Evolutionary conservation across 306 rosid species (phyloP).

Genomic region (Dalbergia cochinchinensis): DNA sequence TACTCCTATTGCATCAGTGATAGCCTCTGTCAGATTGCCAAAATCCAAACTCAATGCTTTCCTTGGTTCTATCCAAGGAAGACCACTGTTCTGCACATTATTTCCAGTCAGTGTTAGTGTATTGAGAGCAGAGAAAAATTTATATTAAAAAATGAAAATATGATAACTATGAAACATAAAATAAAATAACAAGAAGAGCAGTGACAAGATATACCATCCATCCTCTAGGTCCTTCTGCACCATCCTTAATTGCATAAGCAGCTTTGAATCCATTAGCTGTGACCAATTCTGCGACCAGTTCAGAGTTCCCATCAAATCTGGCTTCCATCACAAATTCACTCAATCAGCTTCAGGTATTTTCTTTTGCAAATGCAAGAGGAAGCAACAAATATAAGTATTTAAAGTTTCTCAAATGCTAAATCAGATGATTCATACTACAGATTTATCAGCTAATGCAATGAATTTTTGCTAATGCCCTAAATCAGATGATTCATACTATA

Average conservation of each 20-base stretch:
- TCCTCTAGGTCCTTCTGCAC: constrained; percentile 97
- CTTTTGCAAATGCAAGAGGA: constrained; percentile 37
- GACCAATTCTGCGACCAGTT: constrained; percentile 93
- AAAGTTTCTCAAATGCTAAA: neutral
- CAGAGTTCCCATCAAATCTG: constrained; percentile 97
- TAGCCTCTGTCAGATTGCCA: constrained; percentile 68
- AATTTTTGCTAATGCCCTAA: neutral
- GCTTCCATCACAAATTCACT: constrained; percentile 80
- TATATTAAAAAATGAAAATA: neutral
- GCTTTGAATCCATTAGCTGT: constrained; percentile 91
- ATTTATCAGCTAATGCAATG: neutral
- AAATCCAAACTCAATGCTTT: constrained; percentile 67
- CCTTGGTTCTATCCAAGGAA: constrained; percentile 81
- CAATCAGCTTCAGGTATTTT: constrained; percentile 60
- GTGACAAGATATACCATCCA: constrained; percentile 74
- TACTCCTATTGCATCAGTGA: constrained; percentile 79
- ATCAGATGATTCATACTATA: neutral
- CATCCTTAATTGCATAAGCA: constrained; percentile 94
- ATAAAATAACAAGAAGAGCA: constrained; percentile 5
- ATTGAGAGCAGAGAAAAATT: constrained; percentile 13
- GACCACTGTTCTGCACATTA: constrained; percentile 80
- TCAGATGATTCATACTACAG: constrained; percentile 7
- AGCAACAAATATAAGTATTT: constrained; percentile 20
- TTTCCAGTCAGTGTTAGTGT: constrained; percentile 37
- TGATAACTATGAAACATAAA: constrained; percentile 23